These are phyloP conservation scores for Phytopythium helicoides DNA, from an alignment of 352 stramenopile genomes.

Conservation along the genomic window DNA sequence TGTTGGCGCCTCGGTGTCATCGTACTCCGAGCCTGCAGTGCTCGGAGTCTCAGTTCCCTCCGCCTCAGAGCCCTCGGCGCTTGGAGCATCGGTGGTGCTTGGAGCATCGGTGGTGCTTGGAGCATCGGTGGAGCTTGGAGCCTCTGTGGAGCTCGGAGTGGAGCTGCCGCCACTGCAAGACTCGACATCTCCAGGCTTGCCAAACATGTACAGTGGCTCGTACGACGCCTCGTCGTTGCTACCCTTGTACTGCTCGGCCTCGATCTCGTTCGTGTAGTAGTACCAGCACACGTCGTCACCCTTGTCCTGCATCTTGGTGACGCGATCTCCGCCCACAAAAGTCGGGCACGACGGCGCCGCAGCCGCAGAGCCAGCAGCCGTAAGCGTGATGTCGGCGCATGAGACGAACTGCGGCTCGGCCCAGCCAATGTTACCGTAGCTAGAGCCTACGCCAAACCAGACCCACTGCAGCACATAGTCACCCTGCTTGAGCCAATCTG, in stretches of 20 bases:
- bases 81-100: no score
- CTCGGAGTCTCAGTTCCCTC: no score
- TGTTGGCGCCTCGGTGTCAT: background rate
- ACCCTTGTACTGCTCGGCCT: slow-evolving; percentile 39
- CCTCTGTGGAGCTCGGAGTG: slow-evolving; percentile 11
- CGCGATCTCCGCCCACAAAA: slow-evolving; percentile 52
- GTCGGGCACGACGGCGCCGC: slow-evolving; percentile 33
- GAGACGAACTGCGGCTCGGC: slow-evolving; percentile 43
- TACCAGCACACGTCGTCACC: slow-evolving; percentile 47
- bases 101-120: background rate
- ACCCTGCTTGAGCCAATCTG: slow-evolving; percentile 39
- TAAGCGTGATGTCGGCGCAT: slow-evolving; percentile 53
- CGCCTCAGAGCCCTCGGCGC: no score
- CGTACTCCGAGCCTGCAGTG: no score
- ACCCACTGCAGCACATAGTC: slow-evolving; percentile 63
- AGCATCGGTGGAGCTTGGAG: slow-evolving; percentile 1
- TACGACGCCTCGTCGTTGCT: slow-evolving; percentile 33
- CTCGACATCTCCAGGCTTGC: slow-evolving; percentile 38
- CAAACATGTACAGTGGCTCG: slow-evolving; percentile 47
- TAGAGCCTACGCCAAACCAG: slow-evolving; percentile 49
- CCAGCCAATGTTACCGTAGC: slow-evolving; percentile 51
- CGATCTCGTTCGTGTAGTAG: slow-evolving; percentile 52
- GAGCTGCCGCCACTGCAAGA: slow-evolving; percentile 27
- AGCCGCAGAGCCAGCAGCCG: slow-evolving; percentile 20
- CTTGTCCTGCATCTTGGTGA: slow-evolving; percentile 40